A percentile compares a stretch with the other conserved stretches of the same genome.
Evolutionary conservation across 805 yeast genomes (phyloP).

Genomic region (Yamadazyma tumulicola): DNA sequence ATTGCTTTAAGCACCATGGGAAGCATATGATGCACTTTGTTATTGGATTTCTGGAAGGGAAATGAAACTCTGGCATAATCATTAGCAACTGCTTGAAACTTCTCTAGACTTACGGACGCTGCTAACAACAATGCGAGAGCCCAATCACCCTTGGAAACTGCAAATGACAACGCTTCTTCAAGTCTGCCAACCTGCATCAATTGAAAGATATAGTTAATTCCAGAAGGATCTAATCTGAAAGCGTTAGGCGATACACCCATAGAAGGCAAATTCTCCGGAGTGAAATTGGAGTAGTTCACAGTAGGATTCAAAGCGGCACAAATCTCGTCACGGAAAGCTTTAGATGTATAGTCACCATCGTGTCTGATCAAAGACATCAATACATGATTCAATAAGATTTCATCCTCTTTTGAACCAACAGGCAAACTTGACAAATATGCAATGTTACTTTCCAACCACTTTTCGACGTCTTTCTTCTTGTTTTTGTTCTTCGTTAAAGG

Average conservation of each 20-base stretch:
- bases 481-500: constrained; percentile 59
- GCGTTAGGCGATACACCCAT: constrained; percentile 35
- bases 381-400: constrained; percentile 29
- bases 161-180: constrained; percentile 59
- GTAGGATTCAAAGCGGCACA: constrained; percentile 42
- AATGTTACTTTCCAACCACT: constrained; percentile 45
- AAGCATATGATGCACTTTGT: constrained; percentile 40
- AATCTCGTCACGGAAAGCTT: constrained; percentile 27
- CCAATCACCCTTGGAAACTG: constrained; percentile 67
- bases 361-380: constrained; percentile 22
- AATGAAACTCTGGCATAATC: constrained; percentile 50
- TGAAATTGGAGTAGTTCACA: constrained; percentile 23
- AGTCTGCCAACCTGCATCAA: constrained; percentile 60
- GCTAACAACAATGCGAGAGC: constrained; percentile 73
- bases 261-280: constrained; percentile 15
- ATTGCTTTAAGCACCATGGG: constrained; percentile 61
- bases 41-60: constrained; percentile 38
- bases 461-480: constrained; percentile 63
- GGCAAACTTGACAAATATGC: constrained; percentile 9
- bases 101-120: constrained; percentile 58
- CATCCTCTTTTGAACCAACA: constrained; percentile 16
- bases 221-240: constrained; percentile 37
- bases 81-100: constrained; percentile 55
- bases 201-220: constrained; percentile 29
- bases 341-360: constrained; percentile 28